Base-by-base conservation (phyloP, 176 grass and related monocot species). In the Cenchrus americanus region DNA sequence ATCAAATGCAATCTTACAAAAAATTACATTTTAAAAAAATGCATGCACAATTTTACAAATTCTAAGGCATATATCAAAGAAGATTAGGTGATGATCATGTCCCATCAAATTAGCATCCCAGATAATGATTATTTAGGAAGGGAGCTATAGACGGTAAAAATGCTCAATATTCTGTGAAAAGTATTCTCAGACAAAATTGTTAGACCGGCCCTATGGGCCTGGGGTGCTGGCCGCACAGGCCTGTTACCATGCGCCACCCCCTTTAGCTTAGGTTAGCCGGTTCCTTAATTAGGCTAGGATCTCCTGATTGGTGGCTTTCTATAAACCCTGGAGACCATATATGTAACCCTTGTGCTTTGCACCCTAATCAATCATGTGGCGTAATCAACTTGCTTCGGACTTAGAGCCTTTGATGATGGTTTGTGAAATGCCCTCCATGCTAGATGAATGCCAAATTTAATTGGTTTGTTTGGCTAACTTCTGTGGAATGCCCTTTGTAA, bases 401-500 rank as follows among this genome's bases (percentile, higher is more conserved):
- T 37, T 3, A 37, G 4, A 37, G 34, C 34, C 34, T 37, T 37
- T 37, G 3, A 37, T 37, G 34, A 37, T 37, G 14, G 14, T 52
- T 73, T 11, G 24, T 14, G 30, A 66, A 66, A 18, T 66, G 63
- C 15, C 7, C 6, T 40, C 7, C 7, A 27, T 52, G 69, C 22
- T 71, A 48, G 21, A 72, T 42, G 34, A 42, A 67, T 42, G 15
- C 65, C 6, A 19, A 40, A 19, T 18, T 15, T 2, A 41, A 40
- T 67, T 17, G 65, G 30, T 66, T 78, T 65, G 15, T 65, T 50
- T 1, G 19, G 18, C 49, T 46, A 40, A 52, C 49, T 74, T 74
- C 74, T 15, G 57, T 73, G 19, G 1, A 73, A 21, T 64, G 19
- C 44, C 69, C 40, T 81, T 75, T 63, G 44, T 79, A 73, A 30